Evolutionary conservation across 2,329 filamentous ascomycete species (phyloP).

Genomic region (Phoma herbarum): DNA sequence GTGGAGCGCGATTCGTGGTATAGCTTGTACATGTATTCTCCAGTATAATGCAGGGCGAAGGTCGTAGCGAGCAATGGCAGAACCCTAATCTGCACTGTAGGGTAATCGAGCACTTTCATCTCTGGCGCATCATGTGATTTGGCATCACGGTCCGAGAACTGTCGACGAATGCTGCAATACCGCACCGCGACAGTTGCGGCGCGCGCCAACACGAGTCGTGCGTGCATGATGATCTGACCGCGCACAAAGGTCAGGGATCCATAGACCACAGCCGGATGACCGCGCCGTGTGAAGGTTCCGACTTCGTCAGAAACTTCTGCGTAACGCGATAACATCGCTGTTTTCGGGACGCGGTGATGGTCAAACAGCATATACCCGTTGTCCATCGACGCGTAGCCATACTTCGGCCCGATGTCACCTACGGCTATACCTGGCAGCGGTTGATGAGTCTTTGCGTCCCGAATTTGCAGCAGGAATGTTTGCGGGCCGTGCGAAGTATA

Average conservation of each 20-base stretch:
- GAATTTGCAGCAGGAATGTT: slow-evolving; percentile 62
- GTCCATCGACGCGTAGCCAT: slow-evolving; percentile 63
- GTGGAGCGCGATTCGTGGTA: slow-evolving; percentile 57
- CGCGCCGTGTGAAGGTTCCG: slow-evolving; percentile 56
- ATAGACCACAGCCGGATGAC: slow-evolving; percentile 60
- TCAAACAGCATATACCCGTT: slow-evolving; percentile 65
- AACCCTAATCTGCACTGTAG: slow-evolving; percentile 63
- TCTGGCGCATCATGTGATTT: slow-evolving; percentile 48
- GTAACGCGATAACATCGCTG: slow-evolving; percentile 60
- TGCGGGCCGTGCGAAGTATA: slow-evolving; percentile 61
- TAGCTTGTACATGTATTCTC: slow-evolving; percentile 60
- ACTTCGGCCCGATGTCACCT: slow-evolving; percentile 65
- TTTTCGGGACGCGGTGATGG: slow-evolving; percentile 57
- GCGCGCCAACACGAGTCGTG: slow-evolving; percentile 61
- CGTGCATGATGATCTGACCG: slow-evolving; percentile 59
- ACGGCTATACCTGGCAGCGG: slow-evolving; percentile 60
- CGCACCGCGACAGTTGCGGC: slow-evolving; percentile 63
- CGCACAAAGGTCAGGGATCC: slow-evolving; percentile 61
- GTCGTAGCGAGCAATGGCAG: slow-evolving; percentile 63
- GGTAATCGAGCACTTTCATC: slow-evolving; percentile 61
- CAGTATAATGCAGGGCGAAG: slow-evolving; percentile 60
- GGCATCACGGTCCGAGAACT: slow-evolving; percentile 61
- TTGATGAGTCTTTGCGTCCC: slow-evolving; percentile 59
- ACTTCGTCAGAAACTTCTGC: slow-evolving; percentile 58
- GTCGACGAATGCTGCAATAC: slow-evolving; percentile 59